These are phyloP conservation scores for Beauveria asiatica DNA, from an alignment of 2,329 filamentous ascomycete species.

Conservation along the genomic window DNA sequence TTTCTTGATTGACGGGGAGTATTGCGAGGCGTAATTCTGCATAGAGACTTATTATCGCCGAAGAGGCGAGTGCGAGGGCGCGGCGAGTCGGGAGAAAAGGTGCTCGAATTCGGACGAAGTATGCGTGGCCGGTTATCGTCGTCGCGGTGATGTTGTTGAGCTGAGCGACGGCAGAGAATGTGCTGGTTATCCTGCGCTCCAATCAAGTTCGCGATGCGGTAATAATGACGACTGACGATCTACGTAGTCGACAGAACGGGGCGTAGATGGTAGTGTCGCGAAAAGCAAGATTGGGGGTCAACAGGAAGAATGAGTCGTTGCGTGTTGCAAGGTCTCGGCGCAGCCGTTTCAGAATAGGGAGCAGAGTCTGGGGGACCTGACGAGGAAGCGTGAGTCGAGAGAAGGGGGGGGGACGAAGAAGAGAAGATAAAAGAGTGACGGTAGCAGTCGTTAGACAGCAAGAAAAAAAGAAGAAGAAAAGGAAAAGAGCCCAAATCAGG, in stretches of 20 bases:
- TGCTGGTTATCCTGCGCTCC: not conserved
- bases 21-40: constrained; percentile 65
- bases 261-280: not conserved
- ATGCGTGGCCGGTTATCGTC: not conserved
- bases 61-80: not conserved
- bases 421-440: constrained; percentile 4
- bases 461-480: not conserved
- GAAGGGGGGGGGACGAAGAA: not conserved
- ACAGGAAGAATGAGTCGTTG: not conserved
- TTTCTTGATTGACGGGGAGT: constrained; percentile 69
- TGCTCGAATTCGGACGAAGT: not conserved
- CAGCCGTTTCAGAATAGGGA: constrained; percentile 11
- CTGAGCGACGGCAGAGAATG: not conserved
- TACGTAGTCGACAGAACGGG: constrained; percentile 1
- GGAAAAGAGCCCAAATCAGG: not conserved
- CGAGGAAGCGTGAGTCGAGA: not conserved
- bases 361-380: not conserved
- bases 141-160: not conserved
- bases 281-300: not conserved
- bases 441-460: not conserved
- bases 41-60: constrained; percentile 36
- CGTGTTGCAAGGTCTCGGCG: constrained; percentile 5
- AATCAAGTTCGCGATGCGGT: constrained; percentile 7
- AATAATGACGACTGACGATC: constrained; percentile 8
- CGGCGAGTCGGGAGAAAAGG: not conserved